Evolutionary conservation across 2,329 filamentous ascomycete genomes (phyloP), one percentile per base, ranked within the genome.

Genomic region (Aspergillus glaucus): DNA sequence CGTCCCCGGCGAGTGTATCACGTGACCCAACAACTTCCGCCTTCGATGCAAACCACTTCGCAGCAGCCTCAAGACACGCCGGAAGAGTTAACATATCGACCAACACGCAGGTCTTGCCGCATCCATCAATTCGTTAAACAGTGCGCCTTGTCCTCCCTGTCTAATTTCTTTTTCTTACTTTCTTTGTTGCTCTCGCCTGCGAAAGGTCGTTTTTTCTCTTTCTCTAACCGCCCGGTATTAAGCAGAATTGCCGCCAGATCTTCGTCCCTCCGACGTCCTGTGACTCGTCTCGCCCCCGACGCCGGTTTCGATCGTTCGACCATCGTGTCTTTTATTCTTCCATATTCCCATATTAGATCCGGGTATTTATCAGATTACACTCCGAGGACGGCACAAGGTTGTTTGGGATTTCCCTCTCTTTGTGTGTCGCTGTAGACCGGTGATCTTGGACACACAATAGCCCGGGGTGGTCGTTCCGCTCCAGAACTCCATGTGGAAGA

Each of bases 401-500:
- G n/a, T 30, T 37, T 48, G 48, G 54, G 55, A 50, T 48, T 43
- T 28, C n/a, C 51, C 46, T 50, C 42, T 50, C 37, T 17, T 37
- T 40, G 37, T 40, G 37, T 40, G 15, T 40, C 37, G 48, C 51
- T 49, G 44, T 48, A 54, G 52, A 53, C 44, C 37, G 37, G 50
- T 55, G 53, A 52, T 44, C 50, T 51, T 47, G 48, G 45, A 54
- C 44, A 37, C 34, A 48, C 48, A 51, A 46, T 55, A 53, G 37
- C 39, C 44, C 24, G 55, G 61, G 61, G 62, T 61, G 61, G 62
- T 61, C 60, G 60, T 66, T 66, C 60, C 58, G 60, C 57, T 56
- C 56, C 51, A 66, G 67, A 60, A 57, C 68, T 66, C 69, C 65
- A 75, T 75, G 72, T 74, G 67, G 67, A 74, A 72, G 68, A 74